These are phyloP conservation scores for Zygoascus biomembranicola DNA, from an alignment of 805 yeast genomes.

Conservation along the genomic window DNA sequence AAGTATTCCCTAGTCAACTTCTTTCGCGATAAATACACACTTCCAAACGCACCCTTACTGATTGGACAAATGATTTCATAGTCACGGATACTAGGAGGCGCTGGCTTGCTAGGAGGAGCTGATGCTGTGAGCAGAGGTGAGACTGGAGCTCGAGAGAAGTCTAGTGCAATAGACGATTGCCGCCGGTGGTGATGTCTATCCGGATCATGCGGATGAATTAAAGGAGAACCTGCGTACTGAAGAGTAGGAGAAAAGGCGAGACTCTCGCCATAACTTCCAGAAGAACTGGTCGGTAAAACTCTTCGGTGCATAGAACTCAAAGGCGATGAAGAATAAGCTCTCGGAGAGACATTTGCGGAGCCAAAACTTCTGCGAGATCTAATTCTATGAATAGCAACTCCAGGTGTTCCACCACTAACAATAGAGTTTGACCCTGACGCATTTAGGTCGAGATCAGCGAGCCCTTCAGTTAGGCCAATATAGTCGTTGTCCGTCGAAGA, in stretches of 20 bases:
- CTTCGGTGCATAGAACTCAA: slow-evolving; percentile 12
- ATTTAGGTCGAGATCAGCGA: slow-evolving; percentile 23
- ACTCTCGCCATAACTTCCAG: neutral
- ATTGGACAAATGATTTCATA: slow-evolving; percentile 89
- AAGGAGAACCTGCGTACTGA: slow-evolving; percentile 50
- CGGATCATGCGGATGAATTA: slow-evolving; percentile 41
- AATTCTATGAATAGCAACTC: slow-evolving; percentile 20
- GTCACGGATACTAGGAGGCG: slow-evolving; percentile 69
- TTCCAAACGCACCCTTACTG: slow-evolving; percentile 95
- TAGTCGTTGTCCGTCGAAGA: neutral
- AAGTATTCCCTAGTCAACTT: slow-evolving; percentile 87
- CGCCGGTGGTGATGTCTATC: slow-evolving; percentile 16
- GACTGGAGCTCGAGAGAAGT: slow-evolving; percentile 49
- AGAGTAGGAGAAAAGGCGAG: slow-evolving; percentile 42
- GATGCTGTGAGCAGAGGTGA: slow-evolving; percentile 61
- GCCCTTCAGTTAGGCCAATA: neutral
- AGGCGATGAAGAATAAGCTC: slow-evolving; percentile 13
- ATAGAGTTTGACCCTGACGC: neutral
- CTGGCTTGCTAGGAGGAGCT: slow-evolving; percentile 44
- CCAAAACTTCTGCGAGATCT: slow-evolving; percentile 18
- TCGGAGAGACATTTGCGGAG: slow-evolving; percentile 7
- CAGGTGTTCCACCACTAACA: neutral
- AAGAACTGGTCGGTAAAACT: neutral
- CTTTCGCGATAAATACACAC: slow-evolving; percentile 79
- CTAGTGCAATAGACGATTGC: slow-evolving; percentile 22